A percentile compares a stretch with the other conserved stretches of the same genome.
Conservation (phyloP, 2,329 filamentous ascomycete genomes). For the Myriosclerotinia duriaeana region DNA sequence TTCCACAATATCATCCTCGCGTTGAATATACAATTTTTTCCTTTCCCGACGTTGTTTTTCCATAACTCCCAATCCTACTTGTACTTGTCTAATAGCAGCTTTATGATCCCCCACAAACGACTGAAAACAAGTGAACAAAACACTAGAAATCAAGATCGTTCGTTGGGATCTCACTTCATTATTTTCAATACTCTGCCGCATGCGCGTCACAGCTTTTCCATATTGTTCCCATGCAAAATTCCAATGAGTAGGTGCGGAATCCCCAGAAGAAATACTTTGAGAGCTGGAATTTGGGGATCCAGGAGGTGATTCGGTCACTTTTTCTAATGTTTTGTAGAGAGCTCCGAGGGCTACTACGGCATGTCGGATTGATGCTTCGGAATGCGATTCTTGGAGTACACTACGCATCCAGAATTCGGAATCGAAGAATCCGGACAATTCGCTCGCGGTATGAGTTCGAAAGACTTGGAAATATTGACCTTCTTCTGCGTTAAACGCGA, state of each 20-base stretch:
- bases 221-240: constrained; percentile 61
- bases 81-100: constrained; percentile 61
- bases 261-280: constrained; percentile 31
- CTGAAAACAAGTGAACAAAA: constrained; percentile 67
- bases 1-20: constrained; percentile 34
- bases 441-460: constrained; percentile 58
- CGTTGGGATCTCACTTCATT: constrained; percentile 49
- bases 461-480: constrained; percentile 63
- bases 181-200: constrained; percentile 48
- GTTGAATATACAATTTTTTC: constrained; percentile 37
- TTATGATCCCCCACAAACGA: constrained; percentile 64
- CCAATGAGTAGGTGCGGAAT: constrained; percentile 53
- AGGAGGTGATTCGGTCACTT: constrained; percentile 52
- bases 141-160: constrained; percentile 61
- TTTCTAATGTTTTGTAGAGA: constrained; percentile 65
- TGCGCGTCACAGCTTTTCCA: constrained; percentile 53
- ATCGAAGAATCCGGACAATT: constrained; percentile 67
- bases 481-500: constrained; percentile 51
- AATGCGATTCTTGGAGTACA: constrained; percentile 63
- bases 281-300: constrained; percentile 29
- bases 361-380: constrained; percentile 60
- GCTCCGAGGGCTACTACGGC: constrained; percentile 66
- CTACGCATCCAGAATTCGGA: constrained; percentile 63
- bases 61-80: constrained; percentile 55
- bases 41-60: constrained; percentile 53